Evolutionary conservation across 2,329 filamentous ascomycete species (phyloP).

Genomic region (Colletotrichum lindemuthianum): DNA sequence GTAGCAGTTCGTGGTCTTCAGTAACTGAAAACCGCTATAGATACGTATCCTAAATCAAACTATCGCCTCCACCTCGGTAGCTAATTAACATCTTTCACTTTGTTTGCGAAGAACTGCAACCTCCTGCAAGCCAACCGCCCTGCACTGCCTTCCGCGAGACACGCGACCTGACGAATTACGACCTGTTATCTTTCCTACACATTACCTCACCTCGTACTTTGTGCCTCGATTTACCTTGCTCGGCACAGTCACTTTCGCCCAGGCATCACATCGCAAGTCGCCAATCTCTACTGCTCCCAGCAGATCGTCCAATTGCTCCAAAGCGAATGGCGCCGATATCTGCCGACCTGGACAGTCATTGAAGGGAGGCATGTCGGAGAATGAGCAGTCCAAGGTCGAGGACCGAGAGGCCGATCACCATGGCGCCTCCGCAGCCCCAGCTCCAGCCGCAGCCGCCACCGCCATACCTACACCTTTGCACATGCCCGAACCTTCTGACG

Average conservation of each 20-base stretch:
- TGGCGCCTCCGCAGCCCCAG: conserved; percentile 11
- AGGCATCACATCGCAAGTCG: too few relatives aligned
- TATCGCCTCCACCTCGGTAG: too few relatives aligned
- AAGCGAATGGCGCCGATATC: conserved; percentile 30
- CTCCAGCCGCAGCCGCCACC: not conserved
- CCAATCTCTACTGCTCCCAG: too few relatives aligned
- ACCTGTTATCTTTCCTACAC: too few relatives aligned
- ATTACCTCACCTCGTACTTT: too few relatives aligned
- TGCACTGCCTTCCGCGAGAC: too few relatives aligned
- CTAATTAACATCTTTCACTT: not conserved
- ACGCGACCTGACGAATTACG: too few relatives aligned
- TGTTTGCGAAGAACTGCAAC: conserved; percentile 32
- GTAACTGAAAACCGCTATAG: too few relatives aligned
- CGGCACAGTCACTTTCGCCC: not conserved
- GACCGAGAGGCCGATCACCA: conserved; percentile 22
- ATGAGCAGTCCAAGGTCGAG: not conserved
- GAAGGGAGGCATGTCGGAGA: conserved; percentile 33
- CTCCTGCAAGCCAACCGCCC: conserved; percentile 15
- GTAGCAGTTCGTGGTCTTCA: too few relatives aligned
- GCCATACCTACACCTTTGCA: not conserved
- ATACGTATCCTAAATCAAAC: too few relatives aligned
- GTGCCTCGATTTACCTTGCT: not conserved
- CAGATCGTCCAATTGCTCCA: not conserved
- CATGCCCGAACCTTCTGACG: not conserved
- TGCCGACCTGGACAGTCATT: conserved; percentile 16